Evolutionary conservation across 1,284 basidiomycete species (phyloP), one percentile per base, ranked within the genome.

Genomic region (Tilletia caries): DNA sequence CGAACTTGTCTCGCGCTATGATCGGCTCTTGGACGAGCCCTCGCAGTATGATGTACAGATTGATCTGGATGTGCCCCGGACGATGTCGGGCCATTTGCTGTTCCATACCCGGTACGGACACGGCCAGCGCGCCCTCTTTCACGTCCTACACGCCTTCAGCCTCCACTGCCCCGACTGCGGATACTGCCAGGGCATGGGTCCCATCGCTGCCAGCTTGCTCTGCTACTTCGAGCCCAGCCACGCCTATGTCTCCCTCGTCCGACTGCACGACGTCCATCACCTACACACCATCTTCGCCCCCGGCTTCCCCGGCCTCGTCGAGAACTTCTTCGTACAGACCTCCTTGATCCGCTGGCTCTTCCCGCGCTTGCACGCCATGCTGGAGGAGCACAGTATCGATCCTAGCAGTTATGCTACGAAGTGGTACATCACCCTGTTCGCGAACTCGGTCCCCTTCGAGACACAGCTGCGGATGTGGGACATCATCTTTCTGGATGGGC

Each of bases 151-250:
- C 83, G 89, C 89, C 58, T 93, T 97, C 81, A 95, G 93, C 8
- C 87, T 95, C 64, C 86, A 87, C 10, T 97, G 95, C 84, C 83
- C 86, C 15, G 27, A 29, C 12, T 98, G 96, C 76, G 96, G 94
- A 2, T 99, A 99, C 83, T 95, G 95, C 69, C 96, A 99, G 85
- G 95, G 96, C 66, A 99, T 99, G 95, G 95, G 96, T 0, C 92
- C 95, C 5, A 92, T 98, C 67, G 94, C 95, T 0, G 93, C 95
- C 0, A 96, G 94, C 1, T 87, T 99, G 34, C 87, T 98, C 18
- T 94, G 92, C 84, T 98, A 98, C 84, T 91, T 93, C 25, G 67
- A 68, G 65, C 72, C 74, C 2, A 79, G 87, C 85, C 89, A 89
- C 71, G 91, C 91, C 2, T 98, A 95, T 80, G 88, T 91, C 1